Base-by-base conservation (phyloP, 2,329 filamentous ascomycete species). In the Aspergillus sergii region DNA sequence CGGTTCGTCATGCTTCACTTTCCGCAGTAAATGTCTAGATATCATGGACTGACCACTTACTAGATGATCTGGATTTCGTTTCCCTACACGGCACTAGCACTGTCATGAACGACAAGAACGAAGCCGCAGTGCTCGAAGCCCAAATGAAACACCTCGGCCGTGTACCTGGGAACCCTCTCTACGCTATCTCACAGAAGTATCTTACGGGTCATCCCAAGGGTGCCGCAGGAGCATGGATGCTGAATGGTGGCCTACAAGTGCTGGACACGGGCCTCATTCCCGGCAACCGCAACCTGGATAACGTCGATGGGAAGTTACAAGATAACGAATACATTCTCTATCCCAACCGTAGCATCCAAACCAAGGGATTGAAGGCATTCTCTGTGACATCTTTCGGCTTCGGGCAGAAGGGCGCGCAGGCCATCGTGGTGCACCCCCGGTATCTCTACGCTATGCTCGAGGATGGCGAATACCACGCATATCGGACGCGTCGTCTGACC, bases 31-130 rank as follows among this genome's bases (percentile, higher is more conserved):
- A 14, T 41, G 19, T 30, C 26, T 30, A 50, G 26, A 50, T 50
- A n/a, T 28, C 14, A 48, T 30, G 6, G 7, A 30, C 46, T 50
- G 26, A 50, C 46, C 16, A 12, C 16, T 14, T 48, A 19, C 23
- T 30, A 50, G 95, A 99, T 75, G 95, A 99, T 73, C 88, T 99
- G 36, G 91, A 86, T 71, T 93, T 99, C 67, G 94, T 95, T 19
- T 98, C 95, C 19, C 98, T 98, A 92, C 95, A 99, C 84, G 95
- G 95, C 74, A 99, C 95, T 45, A 98, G 94, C 1, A 99, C 95
- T 69, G 94, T 96, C 76, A 95, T 95, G 71, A 99, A 99, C 80
- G 95, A 99, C 85, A 98, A 98, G 89, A 99, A 99, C 81, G 95
- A 99, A 80, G 98, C 95, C 21, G 93, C 94, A 59, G 95, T 97